These are phyloP conservation scores for Letharia lupina DNA, from an alignment of 495 filamentous ascomycete species.

Conservation along the genomic window DNA sequence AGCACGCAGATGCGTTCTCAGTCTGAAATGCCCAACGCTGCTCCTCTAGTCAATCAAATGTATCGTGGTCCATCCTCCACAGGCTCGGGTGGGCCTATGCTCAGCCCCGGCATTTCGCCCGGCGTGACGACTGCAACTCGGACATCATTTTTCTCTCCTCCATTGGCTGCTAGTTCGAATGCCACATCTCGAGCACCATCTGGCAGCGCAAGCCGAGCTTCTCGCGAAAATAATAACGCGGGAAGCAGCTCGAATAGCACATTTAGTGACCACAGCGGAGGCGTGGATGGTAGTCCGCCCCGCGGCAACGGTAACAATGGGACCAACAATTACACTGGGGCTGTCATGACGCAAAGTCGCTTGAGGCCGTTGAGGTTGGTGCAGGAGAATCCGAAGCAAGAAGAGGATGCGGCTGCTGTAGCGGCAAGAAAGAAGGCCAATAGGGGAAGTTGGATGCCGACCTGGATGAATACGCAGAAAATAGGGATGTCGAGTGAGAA, in stretches of 20 bases:
- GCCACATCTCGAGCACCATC: slow-evolving; percentile 45
- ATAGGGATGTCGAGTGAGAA: slow-evolving; percentile 7
- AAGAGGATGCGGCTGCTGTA: slow-evolving; percentile 35
- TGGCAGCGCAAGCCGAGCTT: slow-evolving; percentile 24
- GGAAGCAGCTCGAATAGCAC: slow-evolving; percentile 51
- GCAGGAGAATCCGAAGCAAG: slow-evolving; percentile 49
- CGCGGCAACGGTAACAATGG: slow-evolving; percentile 44
- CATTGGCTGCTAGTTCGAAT: slow-evolving; percentile 34
- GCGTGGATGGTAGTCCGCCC: slow-evolving; percentile 44
- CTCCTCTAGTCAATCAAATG: slow-evolving; percentile 74
- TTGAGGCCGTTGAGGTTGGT: slow-evolving; percentile 81
- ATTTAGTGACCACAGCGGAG: slow-evolving; percentile 50
- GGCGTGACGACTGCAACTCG: slow-evolving; percentile 38
- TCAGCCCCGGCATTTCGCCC: slow-evolving; percentile 44
- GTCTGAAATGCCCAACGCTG: slow-evolving; percentile 59
- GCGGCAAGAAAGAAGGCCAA: slow-evolving; percentile 51
- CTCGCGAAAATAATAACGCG: slow-evolving; percentile 14
- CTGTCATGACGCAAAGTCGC: slow-evolving; percentile 64
- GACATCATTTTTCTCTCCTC: slow-evolving; percentile 43
- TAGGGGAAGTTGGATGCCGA: slow-evolving; percentile 50
- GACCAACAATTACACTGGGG: slow-evolving; percentile 45
- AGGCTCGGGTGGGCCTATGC: slow-evolving; percentile 46
- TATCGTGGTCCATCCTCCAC: slow-evolving; percentile 55
- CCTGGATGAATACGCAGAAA: slow-evolving; percentile 20
- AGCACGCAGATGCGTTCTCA: slow-evolving; percentile 48